Evolutionary conservation across 805 yeast genomes (phyloP), one percentile per base, ranked within the genome.

Genomic region (Suhomyces tanzawaensis): DNA sequence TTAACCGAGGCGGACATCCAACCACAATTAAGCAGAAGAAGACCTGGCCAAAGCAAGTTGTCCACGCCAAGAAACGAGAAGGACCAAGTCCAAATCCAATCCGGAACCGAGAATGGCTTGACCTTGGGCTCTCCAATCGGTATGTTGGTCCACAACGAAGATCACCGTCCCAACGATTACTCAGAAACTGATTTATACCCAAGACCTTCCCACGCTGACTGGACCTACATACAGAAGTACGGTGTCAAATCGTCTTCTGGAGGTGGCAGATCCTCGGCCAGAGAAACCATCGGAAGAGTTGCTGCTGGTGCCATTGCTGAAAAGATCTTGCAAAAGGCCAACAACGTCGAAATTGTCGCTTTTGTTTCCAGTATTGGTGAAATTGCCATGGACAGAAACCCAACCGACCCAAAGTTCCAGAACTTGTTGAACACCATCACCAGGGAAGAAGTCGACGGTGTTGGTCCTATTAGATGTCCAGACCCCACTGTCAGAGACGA

Each of bases 241-340:
- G 95, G 96, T 29, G 75, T 81, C 51, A 93, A 93, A 68, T 95
- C 97, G 4, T 79, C 95, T 4, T 83, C 95, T 25, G 99, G 99
- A 36, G 99, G 99, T 57, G 99, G 99, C 46, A 80, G 99, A 60
- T 85, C 97, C 9, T 81, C 91, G 31, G 99, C 99, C 7, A 81
- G 99, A 64, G 99, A 93, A 68, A 93, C 99, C 29, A 93, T 93
- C 53, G 99, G 99, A 41, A 80, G 99, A 64, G 99, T 93, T 37
- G 98, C 98, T 33, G 98, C 97, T 7, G 97, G 97, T 57, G 98
- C 96, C 36, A 81, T 93, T 63, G 99, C 99, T 34, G 99, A 93
- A 64, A 91, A 90, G 67, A 82, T 87, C 47, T 75, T 93, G 56
- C 58, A 67, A 34, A 80, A 83, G 51, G 84, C 85, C 39, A 81